Conservation (phyloP, 139 green algal species). For the Penium margaritaceum region DNA sequence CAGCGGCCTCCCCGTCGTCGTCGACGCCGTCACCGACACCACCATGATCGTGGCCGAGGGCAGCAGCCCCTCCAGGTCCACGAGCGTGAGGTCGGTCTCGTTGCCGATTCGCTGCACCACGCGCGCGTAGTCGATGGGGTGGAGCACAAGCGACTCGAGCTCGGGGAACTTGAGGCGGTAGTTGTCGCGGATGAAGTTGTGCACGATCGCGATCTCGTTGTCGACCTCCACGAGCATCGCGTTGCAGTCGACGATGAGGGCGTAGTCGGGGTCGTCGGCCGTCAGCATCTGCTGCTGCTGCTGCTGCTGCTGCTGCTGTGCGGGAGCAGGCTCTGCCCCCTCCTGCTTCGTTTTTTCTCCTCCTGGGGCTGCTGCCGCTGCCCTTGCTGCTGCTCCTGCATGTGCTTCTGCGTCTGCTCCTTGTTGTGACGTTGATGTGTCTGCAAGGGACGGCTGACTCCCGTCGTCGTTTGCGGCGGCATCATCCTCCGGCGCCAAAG, state of each 20-base stretch:
- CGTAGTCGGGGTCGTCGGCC: conserved; percentile 44
- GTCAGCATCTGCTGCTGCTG: too few relatives aligned
- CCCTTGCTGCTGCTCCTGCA: too few relatives aligned
- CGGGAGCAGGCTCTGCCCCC: too few relatives aligned
- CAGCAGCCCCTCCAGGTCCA: conserved; percentile 68
- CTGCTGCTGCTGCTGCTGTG: too few relatives aligned
- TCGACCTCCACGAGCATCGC: conserved; percentile 89
- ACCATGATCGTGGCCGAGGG: conserved; percentile 88
- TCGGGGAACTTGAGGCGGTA: conserved; percentile 85
- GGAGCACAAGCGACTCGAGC: conserved; percentile 79
- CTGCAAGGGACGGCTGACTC: too few relatives aligned
- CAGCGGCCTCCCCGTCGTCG: conserved; percentile 72
- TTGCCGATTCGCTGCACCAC: conserved; percentile 78
- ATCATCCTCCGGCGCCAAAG: too few relatives aligned
- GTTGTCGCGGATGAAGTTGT: conserved; percentile 59
- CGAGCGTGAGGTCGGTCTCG: conserved; percentile 67
- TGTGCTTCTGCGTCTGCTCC: too few relatives aligned
- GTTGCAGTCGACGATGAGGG: conserved; percentile 93
- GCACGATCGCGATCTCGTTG: conserved; percentile 77
- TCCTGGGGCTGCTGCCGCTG: too few relatives aligned
- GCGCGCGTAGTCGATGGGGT: conserved; percentile 58
- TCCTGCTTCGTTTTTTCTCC: too few relatives aligned
- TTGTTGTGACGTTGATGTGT: too few relatives aligned
- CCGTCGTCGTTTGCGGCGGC: too few relatives aligned
- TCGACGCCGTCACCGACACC: conserved; percentile 86